Conservation (phyloP, 208 protist genomes). For the Trypanosoma platydactyli region DNA sequence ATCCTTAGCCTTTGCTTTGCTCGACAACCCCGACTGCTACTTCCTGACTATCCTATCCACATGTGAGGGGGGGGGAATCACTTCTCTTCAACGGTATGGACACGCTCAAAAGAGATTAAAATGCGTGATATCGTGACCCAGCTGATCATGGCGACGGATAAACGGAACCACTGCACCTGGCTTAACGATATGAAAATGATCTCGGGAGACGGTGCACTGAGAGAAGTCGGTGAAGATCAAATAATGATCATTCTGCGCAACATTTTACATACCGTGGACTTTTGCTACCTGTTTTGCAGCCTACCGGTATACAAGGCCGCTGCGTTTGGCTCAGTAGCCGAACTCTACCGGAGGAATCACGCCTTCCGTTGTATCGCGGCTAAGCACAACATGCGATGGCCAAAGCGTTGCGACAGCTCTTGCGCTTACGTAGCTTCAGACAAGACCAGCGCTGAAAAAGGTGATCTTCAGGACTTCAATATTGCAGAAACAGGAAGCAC, state of each 20-base stretch:
- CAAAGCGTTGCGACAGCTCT: neutral
- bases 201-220: constrained; percentile 24
- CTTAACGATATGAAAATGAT: constrained; percentile 32
- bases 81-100: constrained; percentile 37
- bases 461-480: too few relatives aligned
- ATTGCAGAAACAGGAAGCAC: too few relatives aligned
- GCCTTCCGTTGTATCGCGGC: neutral
- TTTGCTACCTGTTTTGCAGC: constrained; percentile 48
- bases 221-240: constrained; percentile 35
- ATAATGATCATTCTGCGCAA: constrained; percentile 53
- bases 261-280: constrained; percentile 54
- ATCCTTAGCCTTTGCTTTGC: constrained; percentile 46
- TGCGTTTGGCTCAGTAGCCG: constrained; percentile 33
- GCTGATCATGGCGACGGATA: constrained; percentile 64
- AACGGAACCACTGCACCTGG: constrained; percentile 42
- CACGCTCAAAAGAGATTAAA: constrained; percentile 31
- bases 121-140: constrained; percentile 54
- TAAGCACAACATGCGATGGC: neutral
- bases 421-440: neutral
- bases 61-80: neutral
- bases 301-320: constrained; percentile 41
- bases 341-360: constrained; percentile 51
- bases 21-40: constrained; percentile 45
- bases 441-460: neutral
- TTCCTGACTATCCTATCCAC: constrained; percentile 37